Conservation (phyloP, 1,284 basidiomycete species). For the Mycena sp. region DNA sequence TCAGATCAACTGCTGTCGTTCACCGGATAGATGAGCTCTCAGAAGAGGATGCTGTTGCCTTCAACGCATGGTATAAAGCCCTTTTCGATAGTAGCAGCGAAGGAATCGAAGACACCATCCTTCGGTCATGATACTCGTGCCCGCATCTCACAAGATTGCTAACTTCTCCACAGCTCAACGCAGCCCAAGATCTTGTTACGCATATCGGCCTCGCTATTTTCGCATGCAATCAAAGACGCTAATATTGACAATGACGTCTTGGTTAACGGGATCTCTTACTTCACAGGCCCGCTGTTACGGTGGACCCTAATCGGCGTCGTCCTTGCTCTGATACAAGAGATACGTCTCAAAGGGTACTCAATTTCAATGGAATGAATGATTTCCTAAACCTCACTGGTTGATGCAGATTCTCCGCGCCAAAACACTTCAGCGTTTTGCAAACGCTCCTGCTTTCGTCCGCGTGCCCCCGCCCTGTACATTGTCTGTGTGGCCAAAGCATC, state of each 20-base stretch:
- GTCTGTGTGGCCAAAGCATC: slow-evolving; percentile 68
- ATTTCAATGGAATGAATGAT: background rate
- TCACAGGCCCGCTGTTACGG: slow-evolving; percentile 73
- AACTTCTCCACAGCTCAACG: slow-evolving; percentile 60
- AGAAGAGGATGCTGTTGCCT: slow-evolving; percentile 59
- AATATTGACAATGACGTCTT: slow-evolving; percentile 74
- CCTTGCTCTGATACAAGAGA: slow-evolving; percentile 67
- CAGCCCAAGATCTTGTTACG: slow-evolving; percentile 72
- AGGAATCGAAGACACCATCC: slow-evolving; percentile 82
- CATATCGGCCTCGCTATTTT: slow-evolving; percentile 72
- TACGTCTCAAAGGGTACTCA: slow-evolving; percentile 64
- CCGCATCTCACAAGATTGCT: background rate
- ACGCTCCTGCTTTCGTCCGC: slow-evolving; percentile 67
- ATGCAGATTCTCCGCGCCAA: slow-evolving; percentile 45
- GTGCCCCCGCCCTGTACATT: slow-evolving; percentile 72
- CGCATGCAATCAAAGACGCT: slow-evolving; percentile 64
- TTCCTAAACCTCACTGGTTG: slow-evolving; percentile 11
- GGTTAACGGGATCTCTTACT: slow-evolving; percentile 80
- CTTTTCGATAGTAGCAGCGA: slow-evolving; percentile 80
- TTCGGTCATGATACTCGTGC: slow-evolving; percentile 57
- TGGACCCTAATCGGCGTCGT: slow-evolving; percentile 84
- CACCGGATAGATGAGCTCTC: slow-evolving; percentile 54
- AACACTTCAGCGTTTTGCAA: slow-evolving; percentile 71
- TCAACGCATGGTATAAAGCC: slow-evolving; percentile 75
- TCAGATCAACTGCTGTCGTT: slow-evolving; percentile 58